A percentile compares a stretch with the other conserved stretches of the same genome.
Evolutionary conservation across 441 rosid species (phyloP).

Genomic region (Adansonia grandidieri): DNA sequence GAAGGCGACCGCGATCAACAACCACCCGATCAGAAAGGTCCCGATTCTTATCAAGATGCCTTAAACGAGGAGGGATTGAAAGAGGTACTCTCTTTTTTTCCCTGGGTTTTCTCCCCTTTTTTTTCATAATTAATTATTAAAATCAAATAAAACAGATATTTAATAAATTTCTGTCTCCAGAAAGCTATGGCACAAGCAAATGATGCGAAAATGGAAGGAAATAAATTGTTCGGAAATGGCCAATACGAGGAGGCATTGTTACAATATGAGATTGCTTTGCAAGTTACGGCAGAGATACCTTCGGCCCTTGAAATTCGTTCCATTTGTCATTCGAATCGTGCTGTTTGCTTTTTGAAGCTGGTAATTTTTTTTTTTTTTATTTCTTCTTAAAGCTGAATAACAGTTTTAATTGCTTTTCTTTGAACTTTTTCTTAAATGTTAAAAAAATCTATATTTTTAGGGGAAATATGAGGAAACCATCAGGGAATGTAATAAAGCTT

Average conservation of each 20-base stretch:
- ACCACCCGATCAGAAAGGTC: constrained; percentile 20
- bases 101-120: background rate
- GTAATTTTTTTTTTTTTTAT: constrained; percentile 36
- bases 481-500: constrained; percentile 83
- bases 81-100: constrained; percentile 45
- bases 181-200: constrained; percentile 62
- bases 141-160: background rate
- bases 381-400: background rate
- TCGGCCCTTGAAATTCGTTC: constrained; percentile 60
- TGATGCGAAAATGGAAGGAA: constrained; percentile 82
- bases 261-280: constrained; percentile 66
- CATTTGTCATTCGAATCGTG: constrained; percentile 79
- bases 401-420: background rate
- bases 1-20: constrained; percentile 20
- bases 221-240: constrained; percentile 63
- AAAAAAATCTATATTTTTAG: constrained; percentile 35
- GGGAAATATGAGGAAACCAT: constrained; percentile 77
- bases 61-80: constrained; percentile 42
- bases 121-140: background rate
- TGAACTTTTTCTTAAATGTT: background rate
- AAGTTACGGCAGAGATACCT: constrained; percentile 49
- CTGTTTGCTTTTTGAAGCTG: constrained; percentile 74
- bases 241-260: constrained; percentile 79
- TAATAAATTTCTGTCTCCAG: constrained; percentile 33
- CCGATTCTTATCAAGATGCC: constrained; percentile 33